These are phyloP conservation scores for Agastache rugosa DNA, from an alignment of 257 asterid species.

Conservation along the genomic window DNA sequence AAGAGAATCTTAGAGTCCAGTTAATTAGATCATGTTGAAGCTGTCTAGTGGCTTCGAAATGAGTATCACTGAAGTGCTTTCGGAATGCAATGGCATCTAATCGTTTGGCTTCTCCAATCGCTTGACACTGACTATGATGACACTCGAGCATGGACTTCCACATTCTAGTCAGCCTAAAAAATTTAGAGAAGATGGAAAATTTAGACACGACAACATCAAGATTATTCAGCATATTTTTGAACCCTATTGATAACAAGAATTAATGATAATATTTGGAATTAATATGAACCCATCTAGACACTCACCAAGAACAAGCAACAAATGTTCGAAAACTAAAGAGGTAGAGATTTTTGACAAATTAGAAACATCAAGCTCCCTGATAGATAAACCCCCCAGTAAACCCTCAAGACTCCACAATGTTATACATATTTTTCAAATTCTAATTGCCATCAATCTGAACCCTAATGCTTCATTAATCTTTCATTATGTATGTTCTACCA, in stretches of 20 bases:
- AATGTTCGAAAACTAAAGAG: neutral
- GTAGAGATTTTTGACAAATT: neutral
- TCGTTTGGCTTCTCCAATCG: slow-evolving; percentile 79
- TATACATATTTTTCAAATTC: neutral
- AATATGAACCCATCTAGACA: slow-evolving; percentile 7
- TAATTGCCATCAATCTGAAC: neutral
- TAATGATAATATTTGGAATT: neutral
- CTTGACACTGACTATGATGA: slow-evolving; percentile 83
- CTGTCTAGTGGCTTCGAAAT: slow-evolving; percentile 80
- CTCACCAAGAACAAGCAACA: neutral
- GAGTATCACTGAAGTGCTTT: slow-evolving; percentile 74
- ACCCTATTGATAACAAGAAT: neutral
- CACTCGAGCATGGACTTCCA: slow-evolving; percentile 96
- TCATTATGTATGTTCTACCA: no score
- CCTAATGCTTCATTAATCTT: neutral
- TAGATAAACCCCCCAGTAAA: neutral
- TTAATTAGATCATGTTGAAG: slow-evolving; percentile 79
- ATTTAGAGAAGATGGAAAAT: slow-evolving; percentile 3
- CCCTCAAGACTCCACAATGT: neutral
- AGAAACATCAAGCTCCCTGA: neutral
- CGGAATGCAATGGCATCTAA: slow-evolving; percentile 74
- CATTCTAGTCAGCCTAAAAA: slow-evolving; percentile 74
- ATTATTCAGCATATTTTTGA: neutral
- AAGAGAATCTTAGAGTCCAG: slow-evolving; percentile 83
- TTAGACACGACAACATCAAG: slow-evolving; percentile 14